Conservation (phyloP, 345 rosid species). For the Rhodamnia rubescens region DNA sequence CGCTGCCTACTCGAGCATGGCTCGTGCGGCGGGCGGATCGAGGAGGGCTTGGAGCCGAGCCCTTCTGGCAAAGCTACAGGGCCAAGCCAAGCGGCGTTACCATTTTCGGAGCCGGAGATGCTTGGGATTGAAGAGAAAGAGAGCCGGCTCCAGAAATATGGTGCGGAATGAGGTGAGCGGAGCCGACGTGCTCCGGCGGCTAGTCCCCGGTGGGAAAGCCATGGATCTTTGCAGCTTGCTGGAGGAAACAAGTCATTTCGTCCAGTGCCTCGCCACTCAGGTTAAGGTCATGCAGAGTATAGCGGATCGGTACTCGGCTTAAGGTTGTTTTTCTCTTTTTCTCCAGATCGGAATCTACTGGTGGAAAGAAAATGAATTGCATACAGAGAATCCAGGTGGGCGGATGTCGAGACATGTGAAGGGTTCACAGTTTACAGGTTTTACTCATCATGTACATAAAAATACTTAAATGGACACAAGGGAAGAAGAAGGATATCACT, state of each 20-base stretch:
- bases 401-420: neutral
- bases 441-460: neutral
- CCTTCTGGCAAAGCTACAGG: conserved; percentile 7
- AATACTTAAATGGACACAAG: neutral
- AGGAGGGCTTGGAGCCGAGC: conserved; percentile 30
- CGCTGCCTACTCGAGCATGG: conserved; percentile 24
- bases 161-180: neutral
- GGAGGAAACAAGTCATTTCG: conserved; percentile 30
- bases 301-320: conserved; percentile 6
- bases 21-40: conserved; percentile 10
- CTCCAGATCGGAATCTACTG: neutral
- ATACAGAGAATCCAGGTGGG: neutral
- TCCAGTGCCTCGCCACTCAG: conserved; percentile 21
- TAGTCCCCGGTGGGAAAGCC: conserved; percentile 24
- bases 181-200: conserved; percentile 8
- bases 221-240: conserved; percentile 19
- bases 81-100: neutral
- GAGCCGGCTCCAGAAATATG: neutral
- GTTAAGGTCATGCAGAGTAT: conserved; percentile 28
- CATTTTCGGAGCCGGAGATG: neutral
- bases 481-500: neutral
- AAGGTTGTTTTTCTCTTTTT: neutral
- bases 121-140: neutral
- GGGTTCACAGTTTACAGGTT: neutral
- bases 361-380: neutral